Conservation (phyloP, 1,284 basidiomycete species). For the Pulveroboletus ridleyi region DNA sequence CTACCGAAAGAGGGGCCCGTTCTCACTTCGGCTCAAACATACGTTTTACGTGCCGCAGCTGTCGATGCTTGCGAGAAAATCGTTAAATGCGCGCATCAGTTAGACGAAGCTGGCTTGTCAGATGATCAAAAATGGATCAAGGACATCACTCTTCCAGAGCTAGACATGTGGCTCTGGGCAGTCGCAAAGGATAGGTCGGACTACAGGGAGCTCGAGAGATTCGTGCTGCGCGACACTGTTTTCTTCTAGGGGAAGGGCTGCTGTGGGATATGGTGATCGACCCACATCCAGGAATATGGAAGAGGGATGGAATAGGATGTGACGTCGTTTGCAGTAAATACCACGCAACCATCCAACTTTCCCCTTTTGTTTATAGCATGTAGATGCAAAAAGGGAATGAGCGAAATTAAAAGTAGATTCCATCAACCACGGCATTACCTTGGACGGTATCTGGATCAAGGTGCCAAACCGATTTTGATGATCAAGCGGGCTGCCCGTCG, state of each 20-base stretch:
- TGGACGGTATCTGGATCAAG: conserved; percentile 18
- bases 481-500: conserved; percentile 18
- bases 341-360: conserved; percentile 6
- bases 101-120: conserved; percentile 42
- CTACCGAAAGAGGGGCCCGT: conserved; percentile 66
- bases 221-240: conserved; percentile 65
- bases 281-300: conserved; percentile 3
- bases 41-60: conserved; percentile 80
- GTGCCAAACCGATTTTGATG: conserved; percentile 20
- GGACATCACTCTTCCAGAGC: conserved; percentile 59
- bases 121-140: conserved; percentile 55
- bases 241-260: conserved; percentile 55
- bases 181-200: conserved; percentile 77
- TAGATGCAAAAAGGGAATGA: conserved; percentile 8
- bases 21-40: conserved; percentile 67
- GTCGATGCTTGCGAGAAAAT: conserved; percentile 80
- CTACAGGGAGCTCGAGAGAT: conserved; percentile 67
- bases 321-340: conserved; percentile 13
- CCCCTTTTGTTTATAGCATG: conserved; percentile 11
- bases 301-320: conserved; percentile 7
- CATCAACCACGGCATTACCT: conserved; percentile 11
- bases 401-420: conserved; percentile 18
- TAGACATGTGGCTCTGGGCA: conserved; percentile 81
- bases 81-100: conserved; percentile 54
- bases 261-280: conserved; percentile 5